These are phyloP conservation scores for Sphagnum contortum DNA, from an alignment of 225 moss, liverwort and hornwort genomes.

Conservation along the genomic window DNA sequence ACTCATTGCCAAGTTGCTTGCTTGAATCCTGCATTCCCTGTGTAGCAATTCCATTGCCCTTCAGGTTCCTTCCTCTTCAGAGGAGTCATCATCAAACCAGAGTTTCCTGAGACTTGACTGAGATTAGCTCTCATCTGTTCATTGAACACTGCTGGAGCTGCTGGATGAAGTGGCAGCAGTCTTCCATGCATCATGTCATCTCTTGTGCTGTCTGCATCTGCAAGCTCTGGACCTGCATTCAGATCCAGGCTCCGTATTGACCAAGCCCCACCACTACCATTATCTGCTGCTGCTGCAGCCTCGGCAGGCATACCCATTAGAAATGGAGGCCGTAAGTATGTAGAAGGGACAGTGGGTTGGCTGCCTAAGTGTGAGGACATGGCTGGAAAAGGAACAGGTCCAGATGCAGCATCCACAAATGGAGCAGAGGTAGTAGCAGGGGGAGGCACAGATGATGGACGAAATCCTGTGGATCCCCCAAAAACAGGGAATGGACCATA, in stretches of 20 bases:
- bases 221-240: slow-evolving; percentile 84
- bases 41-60: slow-evolving; percentile 68
- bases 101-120: slow-evolving; percentile 20
- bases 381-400: slow-evolving; percentile 45
- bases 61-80: slow-evolving; percentile 95
- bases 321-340: slow-evolving; percentile 36
- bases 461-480: slow-evolving; percentile 43
- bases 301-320: slow-evolving; percentile 21
- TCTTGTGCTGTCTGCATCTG: slow-evolving; percentile 55
- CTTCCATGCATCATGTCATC: slow-evolving; percentile 71
- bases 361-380: slow-evolving; percentile 44
- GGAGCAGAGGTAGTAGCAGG: slow-evolving; percentile 35
- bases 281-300: slow-evolving; percentile 47
- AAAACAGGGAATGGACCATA: slow-evolving; percentile 50
- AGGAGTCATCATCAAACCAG: slow-evolving; percentile 27
- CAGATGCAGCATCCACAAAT: slow-evolving; percentile 49
- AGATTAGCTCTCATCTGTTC: slow-evolving; percentile 42
- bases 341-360: slow-evolving; percentile 37
- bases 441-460: slow-evolving; percentile 44
- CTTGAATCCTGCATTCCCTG: slow-evolving; percentile 49
- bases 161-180: slow-evolving; percentile 47
- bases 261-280: slow-evolving; percentile 30
- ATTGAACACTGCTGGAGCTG: slow-evolving; percentile 18
- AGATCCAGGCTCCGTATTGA: slow-evolving; percentile 73
- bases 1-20: slow-evolving; percentile 74